Conservation (phyloP, 2,329 filamentous ascomycete species). For the Metarhizium humberi region DNA sequence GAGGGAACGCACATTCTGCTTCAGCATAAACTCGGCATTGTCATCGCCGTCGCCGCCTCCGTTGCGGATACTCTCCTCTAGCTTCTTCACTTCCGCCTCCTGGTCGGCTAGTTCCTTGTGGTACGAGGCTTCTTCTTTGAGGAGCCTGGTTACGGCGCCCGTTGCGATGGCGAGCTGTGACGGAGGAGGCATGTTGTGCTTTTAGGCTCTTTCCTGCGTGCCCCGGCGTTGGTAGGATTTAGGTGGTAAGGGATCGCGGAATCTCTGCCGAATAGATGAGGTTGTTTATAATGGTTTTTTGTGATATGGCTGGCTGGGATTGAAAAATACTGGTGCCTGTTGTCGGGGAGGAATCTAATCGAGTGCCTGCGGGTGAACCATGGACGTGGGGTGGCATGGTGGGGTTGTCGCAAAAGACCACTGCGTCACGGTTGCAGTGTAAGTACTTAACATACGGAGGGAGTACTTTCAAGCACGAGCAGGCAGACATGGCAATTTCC, state of each 20-base stretch:
- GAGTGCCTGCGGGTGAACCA: background rate
- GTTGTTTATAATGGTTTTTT: background rate
- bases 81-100: slow-evolving; percentile 57
- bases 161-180: slow-evolving; percentile 72
- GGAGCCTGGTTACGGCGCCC: slow-evolving; percentile 67
- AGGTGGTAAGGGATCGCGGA: no score
- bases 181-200: slow-evolving; percentile 59
- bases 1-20: slow-evolving; percentile 65
- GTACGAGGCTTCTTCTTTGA: slow-evolving; percentile 89
- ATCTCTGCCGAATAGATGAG: background rate
- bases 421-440: background rate
- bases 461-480: no score
- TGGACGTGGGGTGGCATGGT: slow-evolving; percentile 3
- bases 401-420: background rate
- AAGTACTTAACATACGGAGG: no score
- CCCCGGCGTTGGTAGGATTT: background rate
- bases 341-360: background rate
- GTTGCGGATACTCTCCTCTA: slow-evolving; percentile 51
- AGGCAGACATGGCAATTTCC: background rate
- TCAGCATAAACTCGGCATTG: slow-evolving; percentile 71
- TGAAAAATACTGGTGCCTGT: slow-evolving; percentile 11
- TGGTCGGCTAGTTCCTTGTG: slow-evolving; percentile 76
- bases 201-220: background rate
- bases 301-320: background rate
- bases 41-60: slow-evolving; percentile 48